phyloP scores from a whole-genome alignment of 441 rosid species.

The Melianthus villosus region DNA sequence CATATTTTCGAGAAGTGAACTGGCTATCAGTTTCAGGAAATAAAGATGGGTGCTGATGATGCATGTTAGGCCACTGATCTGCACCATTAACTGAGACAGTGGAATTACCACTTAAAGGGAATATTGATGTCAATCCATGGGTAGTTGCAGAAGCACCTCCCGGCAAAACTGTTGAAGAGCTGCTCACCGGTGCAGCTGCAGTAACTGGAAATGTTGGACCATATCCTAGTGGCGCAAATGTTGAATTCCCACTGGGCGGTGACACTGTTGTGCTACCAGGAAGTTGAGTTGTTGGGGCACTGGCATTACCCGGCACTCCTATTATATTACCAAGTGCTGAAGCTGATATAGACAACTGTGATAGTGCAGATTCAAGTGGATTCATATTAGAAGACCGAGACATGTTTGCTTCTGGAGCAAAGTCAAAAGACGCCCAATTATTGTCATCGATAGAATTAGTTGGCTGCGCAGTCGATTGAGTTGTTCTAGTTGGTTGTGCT shows the following conservation, averaged over 20 bases:
- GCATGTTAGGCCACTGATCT: slow-evolving; percentile 29
- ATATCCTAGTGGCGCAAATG: slow-evolving; percentile 15
- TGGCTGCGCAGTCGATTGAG: slow-evolving; percentile 31
- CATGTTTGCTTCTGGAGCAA: slow-evolving; percentile 28
- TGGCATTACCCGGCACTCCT: slow-evolving; percentile 23
- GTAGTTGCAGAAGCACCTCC: slow-evolving; percentile 17
- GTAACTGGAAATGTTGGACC: slow-evolving; percentile 14
- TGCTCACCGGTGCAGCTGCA: slow-evolving; percentile 16
- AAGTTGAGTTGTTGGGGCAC: slow-evolving; percentile 16
- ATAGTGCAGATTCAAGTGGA: slow-evolving; percentile 64
- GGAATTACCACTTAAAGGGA: slow-evolving; percentile 21
- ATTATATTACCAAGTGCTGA: slow-evolving; percentile 31
- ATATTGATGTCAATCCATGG: slow-evolving; percentile 17
- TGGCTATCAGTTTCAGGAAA: slow-evolving; percentile 29
- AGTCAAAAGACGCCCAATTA: slow-evolving; percentile 91
- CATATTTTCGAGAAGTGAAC: no score
- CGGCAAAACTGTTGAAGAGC: slow-evolving; percentile 16
- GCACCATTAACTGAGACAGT: no score
- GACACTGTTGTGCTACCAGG: slow-evolving; percentile 13
- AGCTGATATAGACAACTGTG: slow-evolving; percentile 49
- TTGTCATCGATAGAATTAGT: slow-evolving; percentile 25
- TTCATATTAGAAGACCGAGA: slow-evolving; percentile 42
- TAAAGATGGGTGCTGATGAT: slow-evolving; percentile 34
- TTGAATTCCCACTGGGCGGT: slow-evolving; percentile 13
- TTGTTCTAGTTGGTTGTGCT: slow-evolving; percentile 20